Conservation (phyloP, 2,329 filamentous ascomycete species). For the Volutella citrinella region DNA sequence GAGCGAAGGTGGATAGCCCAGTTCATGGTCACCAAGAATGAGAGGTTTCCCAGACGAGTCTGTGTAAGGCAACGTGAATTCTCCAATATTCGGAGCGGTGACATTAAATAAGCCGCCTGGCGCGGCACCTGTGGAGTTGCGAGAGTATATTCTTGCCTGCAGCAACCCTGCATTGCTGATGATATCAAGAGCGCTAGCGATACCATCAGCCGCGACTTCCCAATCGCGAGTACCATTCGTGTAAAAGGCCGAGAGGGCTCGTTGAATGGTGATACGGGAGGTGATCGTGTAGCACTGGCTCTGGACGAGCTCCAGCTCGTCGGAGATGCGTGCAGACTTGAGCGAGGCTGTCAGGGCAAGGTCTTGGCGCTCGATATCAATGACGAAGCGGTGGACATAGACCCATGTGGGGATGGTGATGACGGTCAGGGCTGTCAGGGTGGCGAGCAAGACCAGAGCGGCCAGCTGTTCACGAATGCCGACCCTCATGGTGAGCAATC, state of each 20-base stretch:
- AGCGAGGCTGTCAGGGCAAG: slow-evolving; percentile 79
- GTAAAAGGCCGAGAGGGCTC: slow-evolving; percentile 51
- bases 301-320: slow-evolving; percentile 76
- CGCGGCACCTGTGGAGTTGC: slow-evolving; percentile 56
- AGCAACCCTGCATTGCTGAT: slow-evolving; percentile 57
- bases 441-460: slow-evolving; percentile 71
- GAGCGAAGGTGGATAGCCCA: slow-evolving; percentile 69
- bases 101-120: slow-evolving; percentile 59
- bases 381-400: slow-evolving; percentile 54
- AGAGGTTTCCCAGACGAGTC: slow-evolving; percentile 56
- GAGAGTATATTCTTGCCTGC: slow-evolving; percentile 72
- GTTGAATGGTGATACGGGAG: slow-evolving; percentile 62
- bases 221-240: slow-evolving; percentile 55
- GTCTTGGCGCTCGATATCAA: slow-evolving; percentile 52
- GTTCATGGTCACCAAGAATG: slow-evolving; percentile 56
- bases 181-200: slow-evolving; percentile 66
- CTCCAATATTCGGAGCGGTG: slow-evolving; percentile 48
- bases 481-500: slow-evolving; percentile 64
- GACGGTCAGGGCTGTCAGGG: slow-evolving; percentile 71
- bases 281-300: slow-evolving; percentile 70
- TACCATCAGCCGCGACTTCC: slow-evolving; percentile 56
- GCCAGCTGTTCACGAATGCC: slow-evolving; percentile 86
- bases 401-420: slow-evolving; percentile 76
- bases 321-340: slow-evolving; percentile 77
- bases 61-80: slow-evolving; percentile 60